Evolutionary conservation across 129 eudicot genomes (phyloP), one percentile per base, ranked within the genome.

Genomic region (Erigeron canadensis): DNA sequence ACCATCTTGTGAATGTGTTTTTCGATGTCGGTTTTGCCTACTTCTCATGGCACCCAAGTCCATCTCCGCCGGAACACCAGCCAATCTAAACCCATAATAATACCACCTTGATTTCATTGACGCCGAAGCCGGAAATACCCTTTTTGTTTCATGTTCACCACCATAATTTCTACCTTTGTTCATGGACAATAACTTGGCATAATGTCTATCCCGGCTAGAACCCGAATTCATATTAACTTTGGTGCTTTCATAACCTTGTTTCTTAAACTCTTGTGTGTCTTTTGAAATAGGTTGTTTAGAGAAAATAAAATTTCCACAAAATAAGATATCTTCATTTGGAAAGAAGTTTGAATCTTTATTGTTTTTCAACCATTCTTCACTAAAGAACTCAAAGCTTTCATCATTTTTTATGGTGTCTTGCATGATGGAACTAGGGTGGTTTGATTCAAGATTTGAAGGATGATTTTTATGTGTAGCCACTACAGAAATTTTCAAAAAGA

Each of bases 301-400:
- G 51, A 34, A 6, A 63, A 63, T 62, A 23, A 63, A 41, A 43
- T 61, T 77, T 70, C 81, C 67, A 63, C 72, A 43, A 4, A 77
- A 77, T 4, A 77, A 21, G 8, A 54, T 63, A 38, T 18, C 65
- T 63, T 76, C 50, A 17, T 72, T 39, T 1, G 70, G 67, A 5
- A 58, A 68, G 59, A 67, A 67, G 69, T 63, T 53, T 7, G 43
- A 70, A 77, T 70, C 66, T 71, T 71, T 42, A 42, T 62, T 59
- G 17, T 12, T 40, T 39, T 70, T 34, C 38, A 63, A 22, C 77
- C 71, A 77, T 64, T 77, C 81, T 77, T 77, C 72, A 18, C 42
- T 77, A 69, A 71, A 77, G 46, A 77, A 77, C 77, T 70, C 77
- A 5, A 77, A 77, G 67, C 51, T 70, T 28, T 77, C 81, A 11